A percentile compares a stretch with the other conserved stretches of the same genome.
Evolutionary conservation across 306 rosid genomes (phyloP).

Genomic region (Cicer cuneatum): DNA sequence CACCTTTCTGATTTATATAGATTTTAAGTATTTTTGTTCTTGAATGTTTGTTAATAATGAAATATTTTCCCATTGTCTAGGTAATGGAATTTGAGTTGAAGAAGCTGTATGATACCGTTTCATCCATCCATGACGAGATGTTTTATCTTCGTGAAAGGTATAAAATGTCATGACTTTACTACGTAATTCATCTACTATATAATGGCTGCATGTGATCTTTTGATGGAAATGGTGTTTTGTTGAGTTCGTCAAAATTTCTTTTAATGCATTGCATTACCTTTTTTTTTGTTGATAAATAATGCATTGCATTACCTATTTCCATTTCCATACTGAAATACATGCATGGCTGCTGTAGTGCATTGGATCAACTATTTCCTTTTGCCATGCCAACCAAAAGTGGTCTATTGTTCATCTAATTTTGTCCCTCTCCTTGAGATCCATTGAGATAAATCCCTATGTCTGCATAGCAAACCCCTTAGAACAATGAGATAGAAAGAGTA

Average conservation of each 20-base stretch:
- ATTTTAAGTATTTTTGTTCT: conserved; percentile 13
- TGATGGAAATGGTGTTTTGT: conserved; percentile 18
- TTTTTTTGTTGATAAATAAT: neutral
- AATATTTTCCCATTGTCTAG: conserved; percentile 54
- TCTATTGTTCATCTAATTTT: conserved; percentile 12
- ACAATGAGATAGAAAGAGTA: neutral
- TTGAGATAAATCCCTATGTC: neutral
- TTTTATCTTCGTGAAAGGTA: conserved; percentile 97
- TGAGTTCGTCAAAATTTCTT: conserved; percentile 17
- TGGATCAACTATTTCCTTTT: conserved; percentile 27
- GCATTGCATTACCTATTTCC: neutral
- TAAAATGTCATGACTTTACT: conserved; percentile 3
- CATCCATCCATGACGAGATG: conserved; percentile 92
- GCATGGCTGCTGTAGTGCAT: neutral
- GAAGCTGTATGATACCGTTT: conserved; percentile 70
- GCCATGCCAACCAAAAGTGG: neutral
- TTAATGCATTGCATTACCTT: neutral
- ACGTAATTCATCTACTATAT: conserved; percentile 27
- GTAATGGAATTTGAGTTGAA: conserved; percentile 84
- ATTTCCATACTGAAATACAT: neutral
- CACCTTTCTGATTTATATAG: conserved; percentile 1
- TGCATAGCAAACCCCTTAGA: neutral
- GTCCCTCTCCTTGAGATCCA: neutral
- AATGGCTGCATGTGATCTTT: conserved; percentile 15
- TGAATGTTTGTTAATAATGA: conserved; percentile 28